Evolutionary conservation across 805 yeast species (phyloP), one percentile per base, ranked within the genome.

Genomic region (Pichia manshurica): DNA sequence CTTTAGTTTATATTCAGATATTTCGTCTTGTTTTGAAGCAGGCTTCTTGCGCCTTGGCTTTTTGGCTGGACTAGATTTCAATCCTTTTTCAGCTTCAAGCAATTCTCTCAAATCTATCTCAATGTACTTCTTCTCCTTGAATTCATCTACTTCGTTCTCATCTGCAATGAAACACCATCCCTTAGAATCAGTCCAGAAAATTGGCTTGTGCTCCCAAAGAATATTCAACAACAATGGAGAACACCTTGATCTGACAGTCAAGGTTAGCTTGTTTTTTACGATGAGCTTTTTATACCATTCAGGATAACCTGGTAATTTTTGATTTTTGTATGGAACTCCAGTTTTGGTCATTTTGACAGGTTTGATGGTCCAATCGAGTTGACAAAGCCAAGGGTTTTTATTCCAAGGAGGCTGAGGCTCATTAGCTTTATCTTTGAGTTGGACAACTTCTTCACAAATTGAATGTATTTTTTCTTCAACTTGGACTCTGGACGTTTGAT

Each of bases 101-200:
- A 55, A 22, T 2, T 51, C 49, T 13, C 15, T 17, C 47, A 13
- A 56, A 51, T 56, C 53, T 31, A 57, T 28, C 22, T 41, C 46
- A 22, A 47, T 49, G 56, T 76, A 76, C 46, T 74, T 73, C 45
- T 70, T 73, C 1, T 49, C 51, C 23, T 63, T 61, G 58, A 72
- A 63, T 4, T 61, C 50, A 1, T 60, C 63, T 15, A 61, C 53
- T 43, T 74, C 74, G 12, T 61, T 50, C 38, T 55, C 60, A 1
- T 77, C 78, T 2, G 81, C 87, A 44, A 79, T 69, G 59, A 93
- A 89, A 57, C 95, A 85, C 97, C 98, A 93, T 0, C 99, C 99
- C 49, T 74, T 67, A 3, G 74, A 59, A 42, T 83, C 82, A 0
- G 83, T 72, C 97, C 98, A 91, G 8, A 79, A 69, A 2, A 91